phyloP scores from a whole-genome alignment of 768 basidiomycete species.

The Hygrophoropsis aurantiaca region DNA sequence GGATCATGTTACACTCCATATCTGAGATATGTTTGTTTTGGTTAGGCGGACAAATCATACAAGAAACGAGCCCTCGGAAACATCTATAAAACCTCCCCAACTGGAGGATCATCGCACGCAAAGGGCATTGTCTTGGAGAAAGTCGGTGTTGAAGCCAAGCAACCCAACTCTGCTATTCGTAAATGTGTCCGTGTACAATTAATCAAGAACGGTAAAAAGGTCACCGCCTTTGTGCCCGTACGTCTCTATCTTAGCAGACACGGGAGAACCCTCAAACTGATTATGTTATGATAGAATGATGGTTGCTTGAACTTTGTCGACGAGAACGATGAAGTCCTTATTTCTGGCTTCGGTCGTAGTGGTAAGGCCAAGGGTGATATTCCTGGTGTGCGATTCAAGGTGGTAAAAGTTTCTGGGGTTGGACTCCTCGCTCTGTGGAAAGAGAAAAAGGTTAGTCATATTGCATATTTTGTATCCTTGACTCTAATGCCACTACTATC shows the following conservation, averaged over 20 bases:
- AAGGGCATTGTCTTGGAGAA: slow-evolving; percentile 99
- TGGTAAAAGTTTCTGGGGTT: slow-evolving; percentile 99
- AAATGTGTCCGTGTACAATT: slow-evolving; percentile 99
- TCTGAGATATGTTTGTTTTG: slow-evolving; percentile 12
- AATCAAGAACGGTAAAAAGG: slow-evolving; percentile 99
- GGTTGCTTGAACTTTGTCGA: slow-evolving; percentile 98
- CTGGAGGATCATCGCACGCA: slow-evolving; percentile 98
- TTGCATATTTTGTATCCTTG: neutral
- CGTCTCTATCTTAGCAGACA: slow-evolving; percentile 30
- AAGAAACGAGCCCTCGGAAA: slow-evolving; percentile 99
- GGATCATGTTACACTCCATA: slow-evolving; percentile 2
- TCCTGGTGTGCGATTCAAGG: slow-evolving; percentile 99
- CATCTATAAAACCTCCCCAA: slow-evolving; percentile 99
- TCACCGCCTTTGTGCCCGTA: slow-evolving; percentile 99
- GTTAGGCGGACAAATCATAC: slow-evolving; percentile 94
- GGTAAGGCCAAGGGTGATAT: slow-evolving; percentile 99
- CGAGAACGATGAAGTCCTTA: slow-evolving; percentile 99
- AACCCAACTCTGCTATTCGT: slow-evolving; percentile 99
- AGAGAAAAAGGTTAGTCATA: slow-evolving; percentile 87
- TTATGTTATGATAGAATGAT: slow-evolving; percentile 79
- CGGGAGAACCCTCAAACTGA: slow-evolving; percentile 4
- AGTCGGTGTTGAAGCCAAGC: slow-evolving; percentile 99
- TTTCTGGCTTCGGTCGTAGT: slow-evolving; percentile 99
- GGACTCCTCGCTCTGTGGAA: slow-evolving; percentile 98
- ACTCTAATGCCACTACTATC: slow-evolving; percentile 7